These are phyloP conservation scores for Zasmidium cellare DNA, from an alignment of 2,329 filamentous ascomycete species.

Conservation along the genomic window DNA sequence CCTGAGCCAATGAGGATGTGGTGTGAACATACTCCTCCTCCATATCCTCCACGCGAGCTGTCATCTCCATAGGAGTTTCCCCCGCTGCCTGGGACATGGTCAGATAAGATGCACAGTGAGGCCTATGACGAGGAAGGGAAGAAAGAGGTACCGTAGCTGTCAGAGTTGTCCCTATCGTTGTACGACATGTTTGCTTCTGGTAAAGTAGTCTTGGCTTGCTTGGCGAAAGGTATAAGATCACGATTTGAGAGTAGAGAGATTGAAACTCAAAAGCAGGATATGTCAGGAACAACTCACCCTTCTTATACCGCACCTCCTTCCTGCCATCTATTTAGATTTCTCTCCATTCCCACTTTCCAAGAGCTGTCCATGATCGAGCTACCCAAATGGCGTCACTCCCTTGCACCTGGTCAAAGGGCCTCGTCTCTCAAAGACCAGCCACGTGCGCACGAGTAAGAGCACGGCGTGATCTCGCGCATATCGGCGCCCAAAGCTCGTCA, in stretches of 20 bases:
- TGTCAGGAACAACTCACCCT: not conserved
- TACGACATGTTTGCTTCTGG: not conserved
- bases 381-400: not conserved
- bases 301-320: not conserved
- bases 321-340: not conserved
- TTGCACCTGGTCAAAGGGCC: not conserved
- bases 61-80: too few relatives aligned
- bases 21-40: not conserved
- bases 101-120: too few relatives aligned
- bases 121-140: too few relatives aligned
- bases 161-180: not conserved
- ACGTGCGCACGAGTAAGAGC: not conserved
- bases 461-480: not conserved
- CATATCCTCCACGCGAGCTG: not conserved
- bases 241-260: not conserved
- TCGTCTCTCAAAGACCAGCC: not conserved
- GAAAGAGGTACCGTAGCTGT: constrained; percentile 8
- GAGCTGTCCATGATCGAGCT: not conserved
- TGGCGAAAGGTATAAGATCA: not conserved
- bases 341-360: not conserved
- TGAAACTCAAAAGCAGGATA: not conserved
- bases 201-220: not conserved
- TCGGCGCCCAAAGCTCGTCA: not conserved
- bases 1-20: not conserved
- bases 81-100: too few relatives aligned